These are phyloP conservation scores for Fereydounia khargensis DNA, from an alignment of 1,284 basidiomycete species.

Conservation along the genomic window DNA sequence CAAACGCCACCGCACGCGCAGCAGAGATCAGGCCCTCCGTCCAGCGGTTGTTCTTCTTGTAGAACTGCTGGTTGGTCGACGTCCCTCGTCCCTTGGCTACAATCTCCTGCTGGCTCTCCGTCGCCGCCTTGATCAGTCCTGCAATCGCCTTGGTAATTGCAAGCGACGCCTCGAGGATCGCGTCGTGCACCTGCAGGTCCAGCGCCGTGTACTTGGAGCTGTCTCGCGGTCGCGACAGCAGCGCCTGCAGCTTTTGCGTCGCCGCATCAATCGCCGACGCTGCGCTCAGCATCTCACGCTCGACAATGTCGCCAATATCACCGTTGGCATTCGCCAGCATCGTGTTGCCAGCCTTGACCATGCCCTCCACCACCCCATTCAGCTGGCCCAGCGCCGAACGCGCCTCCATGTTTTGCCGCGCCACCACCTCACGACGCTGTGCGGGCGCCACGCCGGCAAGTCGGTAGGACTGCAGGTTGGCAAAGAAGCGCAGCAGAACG, in stretches of 20 bases:
- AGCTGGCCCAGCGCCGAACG: constrained; percentile 77
- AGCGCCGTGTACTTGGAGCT: constrained; percentile 78
- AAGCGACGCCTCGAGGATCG: constrained; percentile 87
- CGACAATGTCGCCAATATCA: constrained; percentile 93
- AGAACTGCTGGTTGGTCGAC: constrained; percentile 88
- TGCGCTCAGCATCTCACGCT: constrained; percentile 92
- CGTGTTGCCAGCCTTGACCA: constrained; percentile 81
- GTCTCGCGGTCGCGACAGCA: constrained; percentile 85
- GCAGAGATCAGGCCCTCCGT: constrained; percentile 98
- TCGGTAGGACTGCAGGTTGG: constrained; percentile 93
- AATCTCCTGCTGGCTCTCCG: constrained; percentile 96
- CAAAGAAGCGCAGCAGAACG: constrained; percentile 84
- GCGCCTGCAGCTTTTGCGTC: constrained; percentile 80
- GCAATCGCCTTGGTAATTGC: constrained; percentile 93
- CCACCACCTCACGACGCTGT: constrained; percentile 80
- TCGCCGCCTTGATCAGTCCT: constrained; percentile 90
- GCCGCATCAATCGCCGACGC: constrained; percentile 91
- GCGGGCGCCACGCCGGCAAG: constrained; percentile 63
- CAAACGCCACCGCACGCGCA: constrained; percentile 94
- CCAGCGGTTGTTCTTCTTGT: constrained; percentile 99
- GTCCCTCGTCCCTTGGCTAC: constrained; percentile 91
- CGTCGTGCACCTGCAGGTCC: constrained; percentile 95
- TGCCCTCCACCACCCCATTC: constrained; percentile 78
- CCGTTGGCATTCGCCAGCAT: constrained; percentile 77
- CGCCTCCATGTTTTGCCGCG: constrained; percentile 84